Conservation (phyloP, 306 rosid genomes). For the Prinsepia uniflora region DNA sequence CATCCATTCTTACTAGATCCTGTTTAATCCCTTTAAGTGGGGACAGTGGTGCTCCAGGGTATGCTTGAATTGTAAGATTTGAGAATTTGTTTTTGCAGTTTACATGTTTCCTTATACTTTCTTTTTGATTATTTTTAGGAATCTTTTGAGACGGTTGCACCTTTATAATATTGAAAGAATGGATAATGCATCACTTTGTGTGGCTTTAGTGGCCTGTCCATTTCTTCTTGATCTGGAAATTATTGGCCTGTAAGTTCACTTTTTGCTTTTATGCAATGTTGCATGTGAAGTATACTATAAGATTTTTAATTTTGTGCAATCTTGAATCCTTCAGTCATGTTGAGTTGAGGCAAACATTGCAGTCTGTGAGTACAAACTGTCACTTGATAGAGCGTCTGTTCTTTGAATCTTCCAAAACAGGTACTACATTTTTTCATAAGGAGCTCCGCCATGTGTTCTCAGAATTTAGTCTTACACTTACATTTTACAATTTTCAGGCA, state of each 20-base stretch:
- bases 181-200: conserved; percentile 78
- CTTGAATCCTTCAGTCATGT: conserved; percentile 71
- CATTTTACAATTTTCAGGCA: conserved; percentile 54
- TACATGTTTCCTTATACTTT: conserved; percentile 11
- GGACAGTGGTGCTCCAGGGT: conserved; percentile 77
- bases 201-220: conserved; percentile 73
- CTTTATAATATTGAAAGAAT: conserved; percentile 88
- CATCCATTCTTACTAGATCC: conserved; percentile 81
- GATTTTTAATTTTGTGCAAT: conserved; percentile 16
- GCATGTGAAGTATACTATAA: conserved; percentile 15
- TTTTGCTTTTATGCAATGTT: conserved; percentile 20
- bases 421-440: conserved; percentile 33
- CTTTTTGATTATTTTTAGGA: conserved; percentile 46
- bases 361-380: conserved; percentile 80
- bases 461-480: conserved; percentile 29
- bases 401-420: conserved; percentile 93
- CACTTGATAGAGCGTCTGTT: conserved; percentile 76
- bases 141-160: conserved; percentile 76
- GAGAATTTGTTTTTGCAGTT: conserved; percentile 8
- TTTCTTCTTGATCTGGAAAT: conserved; percentile 92
- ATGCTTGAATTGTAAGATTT: conserved; percentile 31
- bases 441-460: conserved; percentile 15
- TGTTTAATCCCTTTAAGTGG: conserved; percentile 87
- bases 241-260: conserved; percentile 80
- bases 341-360: conserved; percentile 88